Evolutionary conservation across 2,329 filamentous ascomycete species (phyloP).

Genomic region (Septoria linicola): DNA sequence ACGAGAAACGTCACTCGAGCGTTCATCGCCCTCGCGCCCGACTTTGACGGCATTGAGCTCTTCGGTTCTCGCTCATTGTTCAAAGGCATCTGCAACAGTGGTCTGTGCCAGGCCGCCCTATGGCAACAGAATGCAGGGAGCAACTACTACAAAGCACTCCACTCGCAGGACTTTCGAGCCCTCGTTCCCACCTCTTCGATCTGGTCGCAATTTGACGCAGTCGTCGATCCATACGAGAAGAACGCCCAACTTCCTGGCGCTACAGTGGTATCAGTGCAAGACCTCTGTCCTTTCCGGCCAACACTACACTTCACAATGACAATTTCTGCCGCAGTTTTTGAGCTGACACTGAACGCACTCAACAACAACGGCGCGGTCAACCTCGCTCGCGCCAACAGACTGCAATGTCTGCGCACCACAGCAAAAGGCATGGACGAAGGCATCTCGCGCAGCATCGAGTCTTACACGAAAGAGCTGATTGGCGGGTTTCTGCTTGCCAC

Average conservation of each 20-base stretch:
- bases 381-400: slow-evolving; percentile 15
- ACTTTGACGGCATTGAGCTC: slow-evolving; percentile 34
- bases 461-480: slow-evolving; percentile 23
- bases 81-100: slow-evolving; percentile 27
- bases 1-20: slow-evolving; percentile 28
- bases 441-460: slow-evolving; percentile 22
- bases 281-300: slow-evolving; percentile 31
- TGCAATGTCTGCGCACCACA: slow-evolving; percentile 24
- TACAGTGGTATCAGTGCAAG: slow-evolving; percentile 27
- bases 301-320: slow-evolving; percentile 32
- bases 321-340: slow-evolving; percentile 32
- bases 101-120: slow-evolving; percentile 32
- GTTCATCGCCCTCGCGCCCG: slow-evolving; percentile 34
- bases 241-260: slow-evolving; percentile 35
- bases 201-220: slow-evolving; percentile 32
- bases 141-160: slow-evolving; percentile 33
- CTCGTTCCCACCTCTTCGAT: slow-evolving; percentile 34
- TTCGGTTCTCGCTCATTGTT: slow-evolving; percentile 25
- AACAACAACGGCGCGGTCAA: slow-evolving; percentile 31
- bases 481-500: slow-evolving; percentile 28
- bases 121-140: slow-evolving; percentile 36
- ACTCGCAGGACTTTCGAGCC: slow-evolving; percentile 27
- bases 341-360: slow-evolving; percentile 33
- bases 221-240: slow-evolving; percentile 29
- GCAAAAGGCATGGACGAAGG: slow-evolving; percentile 28